Evolutionary conservation across 768 basidiomycete species (phyloP).

Genomic region (Trametes maxima): DNA sequence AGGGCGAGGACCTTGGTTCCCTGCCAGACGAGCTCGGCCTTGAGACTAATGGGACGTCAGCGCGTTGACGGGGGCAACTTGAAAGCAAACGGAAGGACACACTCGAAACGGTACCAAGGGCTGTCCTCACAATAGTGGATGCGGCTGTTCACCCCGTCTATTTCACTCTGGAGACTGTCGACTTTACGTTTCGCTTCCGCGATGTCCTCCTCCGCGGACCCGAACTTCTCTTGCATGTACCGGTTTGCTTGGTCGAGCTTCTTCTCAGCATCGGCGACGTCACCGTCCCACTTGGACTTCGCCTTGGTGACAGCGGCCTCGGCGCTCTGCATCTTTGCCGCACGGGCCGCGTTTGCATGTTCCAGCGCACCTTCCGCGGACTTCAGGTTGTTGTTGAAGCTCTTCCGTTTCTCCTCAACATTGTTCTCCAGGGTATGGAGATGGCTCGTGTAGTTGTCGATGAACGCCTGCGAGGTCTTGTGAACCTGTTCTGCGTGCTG

Average conservation of each 20-base stretch:
- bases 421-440: background rate
- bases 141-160: background rate
- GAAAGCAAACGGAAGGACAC: background rate
- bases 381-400: background rate
- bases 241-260: background rate
- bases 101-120: background rate
- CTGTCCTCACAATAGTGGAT: background rate
- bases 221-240: background rate
- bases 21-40: background rate
- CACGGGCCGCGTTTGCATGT: background rate
- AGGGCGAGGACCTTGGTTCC: background rate
- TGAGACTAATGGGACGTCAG: background rate
- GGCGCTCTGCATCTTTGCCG: background rate
- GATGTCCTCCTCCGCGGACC: background rate
- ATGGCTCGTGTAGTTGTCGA: background rate
- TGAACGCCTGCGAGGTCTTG: background rate
- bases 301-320: background rate
- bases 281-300: background rate
- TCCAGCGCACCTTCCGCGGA: background rate
- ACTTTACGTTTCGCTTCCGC: background rate
- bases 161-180: background rate
- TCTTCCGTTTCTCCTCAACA: background rate
- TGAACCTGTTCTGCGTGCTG: background rate
- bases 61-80: background rate
- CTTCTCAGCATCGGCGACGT: background rate